A percentile compares a stretch with the other conserved stretches of the same genome.
phyloP scores from a whole-genome alignment of 1,139 yeast species.

The Yamadazyma atmosphaerica region DNA sequence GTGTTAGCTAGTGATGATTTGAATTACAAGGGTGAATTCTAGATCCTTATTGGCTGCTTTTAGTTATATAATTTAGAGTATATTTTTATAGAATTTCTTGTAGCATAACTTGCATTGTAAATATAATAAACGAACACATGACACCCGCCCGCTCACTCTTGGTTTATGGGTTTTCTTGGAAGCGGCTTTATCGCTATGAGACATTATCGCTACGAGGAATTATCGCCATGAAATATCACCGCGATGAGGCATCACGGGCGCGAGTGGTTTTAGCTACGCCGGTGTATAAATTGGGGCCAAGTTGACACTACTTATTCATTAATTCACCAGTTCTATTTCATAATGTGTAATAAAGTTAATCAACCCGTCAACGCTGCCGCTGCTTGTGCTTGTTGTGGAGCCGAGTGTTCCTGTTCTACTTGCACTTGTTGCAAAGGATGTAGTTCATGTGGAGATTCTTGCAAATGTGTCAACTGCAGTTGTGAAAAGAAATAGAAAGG shows the following conservation, averaged over 20 bases:
- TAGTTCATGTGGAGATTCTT: not conserved
- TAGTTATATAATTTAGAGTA: not conserved
- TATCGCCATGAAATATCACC: not conserved
- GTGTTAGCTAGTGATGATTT: constrained; percentile 50
- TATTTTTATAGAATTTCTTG: not conserved
- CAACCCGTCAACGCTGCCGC: constrained; percentile 3
- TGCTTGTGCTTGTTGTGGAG: constrained; percentile 6
- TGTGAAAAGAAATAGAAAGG: no score
- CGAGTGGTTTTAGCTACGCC: not conserved
- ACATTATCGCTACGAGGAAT: not conserved
- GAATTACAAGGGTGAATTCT: constrained; percentile 48
- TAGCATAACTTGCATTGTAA: constrained; percentile 3
- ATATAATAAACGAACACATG: not conserved
- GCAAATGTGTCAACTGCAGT: constrained; percentile 6
- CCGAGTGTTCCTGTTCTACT: constrained; percentile 5
- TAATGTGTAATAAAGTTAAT: not conserved
- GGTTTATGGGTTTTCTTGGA: not conserved
- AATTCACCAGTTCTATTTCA: not conserved
- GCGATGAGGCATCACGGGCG: no score
- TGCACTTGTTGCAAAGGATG: constrained; percentile 5
- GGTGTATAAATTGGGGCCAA: no score
- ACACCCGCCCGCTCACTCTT: constrained; percentile 1
- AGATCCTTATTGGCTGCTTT: no score
- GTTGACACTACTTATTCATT: no score
- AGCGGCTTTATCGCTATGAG: not conserved